phyloP scores from a whole-genome alignment of 2,329 filamentous ascomycete species.

The Coniochaeta hoffmannii region DNA sequence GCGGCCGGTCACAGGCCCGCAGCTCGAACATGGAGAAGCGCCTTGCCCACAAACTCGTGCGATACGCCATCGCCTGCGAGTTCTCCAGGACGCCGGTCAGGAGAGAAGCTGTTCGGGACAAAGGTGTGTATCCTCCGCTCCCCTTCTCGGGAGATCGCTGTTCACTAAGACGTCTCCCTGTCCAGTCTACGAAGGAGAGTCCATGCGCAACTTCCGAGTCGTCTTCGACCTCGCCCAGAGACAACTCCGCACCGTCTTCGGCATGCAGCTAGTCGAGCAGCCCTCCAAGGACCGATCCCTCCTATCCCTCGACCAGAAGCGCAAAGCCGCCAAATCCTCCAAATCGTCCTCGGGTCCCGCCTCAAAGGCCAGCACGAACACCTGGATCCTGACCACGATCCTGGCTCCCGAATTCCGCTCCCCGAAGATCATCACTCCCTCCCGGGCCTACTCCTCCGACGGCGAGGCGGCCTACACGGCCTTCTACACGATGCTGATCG shows the following conservation, averaged over 20 bases:
- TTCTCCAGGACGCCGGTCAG: constrained; percentile 53
- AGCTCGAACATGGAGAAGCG: constrained; percentile 32
- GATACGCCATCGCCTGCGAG: constrained; percentile 60
- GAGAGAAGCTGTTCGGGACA: constrained; percentile 55
- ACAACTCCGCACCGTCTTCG: constrained; percentile 65
- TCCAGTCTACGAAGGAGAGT: not conserved
- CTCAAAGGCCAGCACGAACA: constrained; percentile 43
- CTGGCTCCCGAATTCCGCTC: constrained; percentile 61
- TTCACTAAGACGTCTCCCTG: not conserved
- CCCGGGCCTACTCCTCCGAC: constrained; percentile 54
- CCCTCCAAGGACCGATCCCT: constrained; percentile 76
- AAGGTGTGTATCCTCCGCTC: constrained; percentile 34
- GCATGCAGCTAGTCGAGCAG: constrained; percentile 87
- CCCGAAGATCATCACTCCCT: constrained; percentile 61
- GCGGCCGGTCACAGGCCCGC: not conserved
- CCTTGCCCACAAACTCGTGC: constrained; percentile 59
- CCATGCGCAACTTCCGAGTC: constrained; percentile 48
- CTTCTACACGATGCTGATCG: constrained; percentile 72
- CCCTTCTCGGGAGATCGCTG: not conserved
- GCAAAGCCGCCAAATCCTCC: constrained; percentile 49
- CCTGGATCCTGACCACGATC: constrained; percentile 70
- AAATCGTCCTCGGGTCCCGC: constrained; percentile 17
- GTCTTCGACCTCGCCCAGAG: constrained; percentile 74
- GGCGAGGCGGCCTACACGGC: constrained; percentile 75
- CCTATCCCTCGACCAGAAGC: constrained; percentile 56